phyloP scores from a whole-genome alignment of 2,329 filamentous ascomycete species.

The Trichoderma sp. region DNA sequence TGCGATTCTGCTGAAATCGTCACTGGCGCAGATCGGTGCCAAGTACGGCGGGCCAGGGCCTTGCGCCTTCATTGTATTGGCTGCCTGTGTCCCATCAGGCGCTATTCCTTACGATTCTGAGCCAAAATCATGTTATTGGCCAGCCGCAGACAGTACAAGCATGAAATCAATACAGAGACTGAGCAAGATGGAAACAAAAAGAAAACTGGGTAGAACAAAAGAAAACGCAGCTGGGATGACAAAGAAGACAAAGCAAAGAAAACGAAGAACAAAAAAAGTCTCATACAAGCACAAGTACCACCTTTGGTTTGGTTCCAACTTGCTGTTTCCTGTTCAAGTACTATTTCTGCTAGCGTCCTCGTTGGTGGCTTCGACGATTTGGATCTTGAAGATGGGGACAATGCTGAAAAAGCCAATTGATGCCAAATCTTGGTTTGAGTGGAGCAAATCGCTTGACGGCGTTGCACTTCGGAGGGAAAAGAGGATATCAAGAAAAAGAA shows the following conservation, averaged over 20 bases:
- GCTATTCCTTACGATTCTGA: neutral
- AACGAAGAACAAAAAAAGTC: neutral
- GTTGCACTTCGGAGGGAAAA: neutral
- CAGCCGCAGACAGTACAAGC: neutral
- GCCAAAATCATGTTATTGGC: neutral
- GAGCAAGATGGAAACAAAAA: neutral
- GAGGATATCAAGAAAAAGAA: neutral
- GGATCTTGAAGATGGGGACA: neutral
- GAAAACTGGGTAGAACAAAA: neutral
- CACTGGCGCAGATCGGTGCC: constrained; percentile 15
- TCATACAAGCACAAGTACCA: neutral
- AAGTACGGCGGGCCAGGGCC: neutral
- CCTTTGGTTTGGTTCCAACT: neutral
- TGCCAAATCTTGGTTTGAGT: neutral
- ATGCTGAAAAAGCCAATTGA: constrained; percentile 2
- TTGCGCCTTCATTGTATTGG: neutral
- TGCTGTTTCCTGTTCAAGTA: neutral
- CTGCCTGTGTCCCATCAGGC: neutral
- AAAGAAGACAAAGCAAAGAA: neutral
- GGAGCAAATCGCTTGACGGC: neutral
- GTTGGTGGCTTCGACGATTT: constrained; percentile 9
- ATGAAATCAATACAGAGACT: neutral
- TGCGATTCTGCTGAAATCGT: constrained; percentile 13
- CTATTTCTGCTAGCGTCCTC: neutral
- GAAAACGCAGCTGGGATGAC: neutral